Percentiles rank a stretch among this genome's conserved stretches.
These are phyloP conservation scores for Exophiala phaeomuriformis DNA, from an alignment of 2,329 filamentous ascomycete genomes.

Conservation along the genomic window DNA sequence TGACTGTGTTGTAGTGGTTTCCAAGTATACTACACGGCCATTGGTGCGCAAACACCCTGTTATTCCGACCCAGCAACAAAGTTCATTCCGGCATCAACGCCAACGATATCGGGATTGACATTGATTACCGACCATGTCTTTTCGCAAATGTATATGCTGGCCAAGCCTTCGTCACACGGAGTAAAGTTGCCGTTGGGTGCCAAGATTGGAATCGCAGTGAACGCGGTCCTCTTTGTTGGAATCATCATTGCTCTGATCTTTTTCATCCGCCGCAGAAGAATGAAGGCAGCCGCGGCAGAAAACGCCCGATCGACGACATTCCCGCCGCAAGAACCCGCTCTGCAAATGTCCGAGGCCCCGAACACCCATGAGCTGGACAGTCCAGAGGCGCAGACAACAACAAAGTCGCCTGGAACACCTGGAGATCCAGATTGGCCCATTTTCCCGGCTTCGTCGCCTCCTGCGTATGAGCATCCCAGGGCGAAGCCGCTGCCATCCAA, in stretches of 20 bases:
- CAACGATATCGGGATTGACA: conserved; percentile 19
- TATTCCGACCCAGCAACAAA: conserved; percentile 21
- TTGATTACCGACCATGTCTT: conserved; percentile 28
- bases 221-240: conserved; percentile 10
- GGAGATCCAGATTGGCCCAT: conserved; percentile 13
- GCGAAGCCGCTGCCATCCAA: background rate
- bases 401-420: conserved; percentile 5
- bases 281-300: conserved; percentile 8
- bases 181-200: conserved; percentile 18
- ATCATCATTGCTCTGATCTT: conserved; percentile 8
- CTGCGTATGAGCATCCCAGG: conserved; percentile 21
- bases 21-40: conserved; percentile 25
- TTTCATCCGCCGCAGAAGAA: conserved; percentile 13
- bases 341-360: conserved; percentile 14
- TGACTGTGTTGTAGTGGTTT: conserved; percentile 23
- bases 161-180: background rate
- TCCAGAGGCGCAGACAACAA: conserved; percentile 7
- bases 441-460: conserved; percentile 18
- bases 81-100: conserved; percentile 23
- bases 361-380: conserved; percentile 23
- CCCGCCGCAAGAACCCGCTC: conserved; percentile 22
- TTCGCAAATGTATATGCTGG: conserved; percentile 21
- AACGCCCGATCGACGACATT: conserved; percentile 20
- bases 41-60: conserved; percentile 26
- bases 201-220: conserved; percentile 24